phyloP scores from a whole-genome alignment of 1,139 yeast species.

The Pichia sp. region DNA sequence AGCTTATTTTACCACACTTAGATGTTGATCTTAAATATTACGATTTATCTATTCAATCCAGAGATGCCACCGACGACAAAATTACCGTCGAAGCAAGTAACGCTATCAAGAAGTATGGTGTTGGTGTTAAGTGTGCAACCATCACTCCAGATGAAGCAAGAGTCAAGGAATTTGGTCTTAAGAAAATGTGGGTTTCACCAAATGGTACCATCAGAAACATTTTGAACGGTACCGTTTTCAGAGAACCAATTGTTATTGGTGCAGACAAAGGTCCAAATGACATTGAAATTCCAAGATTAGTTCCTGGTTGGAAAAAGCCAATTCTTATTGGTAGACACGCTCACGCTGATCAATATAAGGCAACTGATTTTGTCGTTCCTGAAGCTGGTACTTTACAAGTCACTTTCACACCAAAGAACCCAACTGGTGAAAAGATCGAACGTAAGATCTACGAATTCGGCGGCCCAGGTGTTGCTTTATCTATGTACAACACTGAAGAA shows the following conservation, averaged over 20 bases:
- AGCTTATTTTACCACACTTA: constrained; percentile 75
- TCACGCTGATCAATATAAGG: constrained; percentile 93
- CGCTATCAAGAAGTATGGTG: constrained; percentile 82
- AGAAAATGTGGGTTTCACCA: constrained; percentile 97
- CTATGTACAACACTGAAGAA: constrained; percentile 94
- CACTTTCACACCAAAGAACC: constrained; percentile 71
- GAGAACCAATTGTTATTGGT: constrained; percentile 89
- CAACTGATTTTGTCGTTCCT: constrained; percentile 75
- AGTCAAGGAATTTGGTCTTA: constrained; percentile 79
- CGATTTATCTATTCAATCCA: constrained; percentile 77
- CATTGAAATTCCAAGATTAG: constrained; percentile 67
- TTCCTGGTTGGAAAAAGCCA: constrained; percentile 92
- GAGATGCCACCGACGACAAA: constrained; percentile 83
- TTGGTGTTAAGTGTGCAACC: constrained; percentile 95
- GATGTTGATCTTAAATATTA: constrained; percentile 86
- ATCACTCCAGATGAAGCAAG: constrained; percentile 98
- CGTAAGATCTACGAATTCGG: constrained; percentile 64
- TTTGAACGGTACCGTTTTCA: constrained; percentile 91
- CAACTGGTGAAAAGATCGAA: constrained; percentile 36
- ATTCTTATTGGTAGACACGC: constrained; percentile 97
- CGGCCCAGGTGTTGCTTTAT: constrained; percentile 78
- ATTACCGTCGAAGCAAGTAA: constrained; percentile 86
- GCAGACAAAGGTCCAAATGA: constrained; percentile 28
- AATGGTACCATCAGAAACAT: constrained; percentile 95
- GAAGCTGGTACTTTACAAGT: constrained; percentile 73